These are phyloP conservation scores for Tuber indicum DNA, from an alignment of 495 filamentous ascomycete species.

Conservation along the genomic window DNA sequence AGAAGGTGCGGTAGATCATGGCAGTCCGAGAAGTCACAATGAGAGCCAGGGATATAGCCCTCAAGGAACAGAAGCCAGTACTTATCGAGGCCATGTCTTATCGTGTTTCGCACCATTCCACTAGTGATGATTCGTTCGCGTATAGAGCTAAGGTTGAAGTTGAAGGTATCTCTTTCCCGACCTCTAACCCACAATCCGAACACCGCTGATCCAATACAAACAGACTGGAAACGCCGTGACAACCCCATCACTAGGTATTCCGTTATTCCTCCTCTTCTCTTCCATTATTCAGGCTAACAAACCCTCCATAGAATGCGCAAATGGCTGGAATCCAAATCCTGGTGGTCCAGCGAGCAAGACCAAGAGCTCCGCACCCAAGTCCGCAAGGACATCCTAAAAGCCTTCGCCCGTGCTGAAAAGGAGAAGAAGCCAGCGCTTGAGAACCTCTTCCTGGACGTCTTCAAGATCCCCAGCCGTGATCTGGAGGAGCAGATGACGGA, in stretches of 20 bases:
- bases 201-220: not conserved
- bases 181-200: not conserved
- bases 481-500: constrained; percentile 68
- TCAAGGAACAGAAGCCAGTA: constrained; percentile 51
- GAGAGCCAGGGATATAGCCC: constrained; percentile 66
- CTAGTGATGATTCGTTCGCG: constrained; percentile 93
- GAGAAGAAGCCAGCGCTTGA: constrained; percentile 79
- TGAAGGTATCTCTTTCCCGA: constrained; percentile 48
- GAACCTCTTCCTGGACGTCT: constrained; percentile 77
- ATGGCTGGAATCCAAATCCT: constrained; percentile 61
- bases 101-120: constrained; percentile 94
- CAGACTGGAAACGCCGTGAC: constrained; percentile 89
- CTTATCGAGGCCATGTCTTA: constrained; percentile 97
- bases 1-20: constrained; percentile 54
- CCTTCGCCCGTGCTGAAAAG: constrained; percentile 79
- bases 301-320: constrained; percentile 56
- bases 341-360: constrained; percentile 54
- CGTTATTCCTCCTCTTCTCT: not conserved
- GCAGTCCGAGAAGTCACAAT: constrained; percentile 81
- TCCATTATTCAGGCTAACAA: not conserved
- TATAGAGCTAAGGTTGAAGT: constrained; percentile 92
- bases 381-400: constrained; percentile 68
- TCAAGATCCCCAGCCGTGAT: constrained; percentile 80
- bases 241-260: constrained; percentile 72
- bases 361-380: constrained; percentile 69